Base-by-base conservation (phyloP, 306 rosid genomes). In the Ochetophila trinervis region DNA sequence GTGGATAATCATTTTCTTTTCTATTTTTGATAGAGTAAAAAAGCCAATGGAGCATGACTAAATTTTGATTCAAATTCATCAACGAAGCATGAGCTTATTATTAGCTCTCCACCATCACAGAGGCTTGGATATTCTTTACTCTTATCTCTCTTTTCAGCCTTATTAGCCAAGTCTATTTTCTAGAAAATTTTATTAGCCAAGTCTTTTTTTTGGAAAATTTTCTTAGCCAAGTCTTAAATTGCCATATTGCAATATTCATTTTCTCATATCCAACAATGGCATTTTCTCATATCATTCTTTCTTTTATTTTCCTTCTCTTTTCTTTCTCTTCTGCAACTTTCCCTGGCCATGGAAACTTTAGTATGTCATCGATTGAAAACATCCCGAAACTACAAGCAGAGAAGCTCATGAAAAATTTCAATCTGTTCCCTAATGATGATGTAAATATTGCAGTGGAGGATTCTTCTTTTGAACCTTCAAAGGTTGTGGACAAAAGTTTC, bases 381-480 rank as follows among this genome's bases (percentile, higher is more conserved):
- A 78, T 63, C 24, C 80, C 84, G 0, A 82, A 74, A 54, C 76
- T 60, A 42, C 72, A 62, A 21, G 94, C 96, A 32, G 87, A 89
- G 52, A 88, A 79, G 72, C 84, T 94, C 65, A 90, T 90, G 6
- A 76, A 86, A 72, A 77, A 35, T 24, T 80, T 90, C 57, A 86
- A 94, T 63, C 74, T 90, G 49, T 90, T 88, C 73, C 99, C 99
- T n/a, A 78, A 75, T 59, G 83, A 82, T 17, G 69, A 94, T 57
- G 40, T 86, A 4, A 94, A 88, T 79, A 76, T 62, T 52, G 68
- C 59, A 11, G 18, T 36, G 2, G 47, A 22, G 37, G 83, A 75
- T n/a, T 66, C 79, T 79, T 71, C 61, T 48, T 23, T 62, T 73
- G 47, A 32, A 16, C 53, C 71, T 9, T 68, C 79, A 36, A 72